Percentiles rank a stretch among this genome's conserved stretches.
These are phyloP conservation scores for Macrolepiota albuminosa DNA, from an alignment of 768 basidiomycete species.

Conservation along the genomic window DNA sequence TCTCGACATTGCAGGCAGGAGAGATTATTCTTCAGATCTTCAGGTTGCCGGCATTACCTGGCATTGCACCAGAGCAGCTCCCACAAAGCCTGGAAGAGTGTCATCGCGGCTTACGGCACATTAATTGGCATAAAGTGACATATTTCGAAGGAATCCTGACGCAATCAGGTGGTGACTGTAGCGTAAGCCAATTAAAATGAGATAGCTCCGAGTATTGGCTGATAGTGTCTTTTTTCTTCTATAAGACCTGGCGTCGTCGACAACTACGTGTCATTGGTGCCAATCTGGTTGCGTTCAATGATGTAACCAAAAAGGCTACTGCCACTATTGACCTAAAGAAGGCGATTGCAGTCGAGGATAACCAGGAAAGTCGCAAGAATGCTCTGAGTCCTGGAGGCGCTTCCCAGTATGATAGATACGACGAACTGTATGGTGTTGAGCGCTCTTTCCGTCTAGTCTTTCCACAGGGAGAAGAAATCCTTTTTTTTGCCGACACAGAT, in stretches of 20 bases:
- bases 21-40: constrained; percentile 90
- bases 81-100: constrained; percentile 95
- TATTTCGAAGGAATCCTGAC: constrained; percentile 93
- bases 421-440: constrained; percentile 65
- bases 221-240: not conserved
- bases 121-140: constrained; percentile 91
- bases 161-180: constrained; percentile 91
- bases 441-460: constrained; percentile 85
- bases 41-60: constrained; percentile 84
- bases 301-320: constrained; percentile 86
- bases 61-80: constrained; percentile 67
- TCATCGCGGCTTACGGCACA: constrained; percentile 79
- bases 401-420: constrained; percentile 50
- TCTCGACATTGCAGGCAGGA: constrained; percentile 70
- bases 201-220: not conserved
- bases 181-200: constrained; percentile 43
- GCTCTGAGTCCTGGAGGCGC: constrained; percentile 36
- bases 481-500: constrained; percentile 89
- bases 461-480: constrained; percentile 69
- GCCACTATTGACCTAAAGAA: constrained; percentile 90
- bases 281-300: constrained; percentile 86
- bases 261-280: constrained; percentile 82
- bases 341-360: constrained; percentile 72
- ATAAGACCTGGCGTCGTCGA: constrained; percentile 77
- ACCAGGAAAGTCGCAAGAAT: constrained; percentile 51